Evolutionary conservation across 208 protist genomes (phyloP).

Genomic region (Wallacemonas collosoma): DNA sequence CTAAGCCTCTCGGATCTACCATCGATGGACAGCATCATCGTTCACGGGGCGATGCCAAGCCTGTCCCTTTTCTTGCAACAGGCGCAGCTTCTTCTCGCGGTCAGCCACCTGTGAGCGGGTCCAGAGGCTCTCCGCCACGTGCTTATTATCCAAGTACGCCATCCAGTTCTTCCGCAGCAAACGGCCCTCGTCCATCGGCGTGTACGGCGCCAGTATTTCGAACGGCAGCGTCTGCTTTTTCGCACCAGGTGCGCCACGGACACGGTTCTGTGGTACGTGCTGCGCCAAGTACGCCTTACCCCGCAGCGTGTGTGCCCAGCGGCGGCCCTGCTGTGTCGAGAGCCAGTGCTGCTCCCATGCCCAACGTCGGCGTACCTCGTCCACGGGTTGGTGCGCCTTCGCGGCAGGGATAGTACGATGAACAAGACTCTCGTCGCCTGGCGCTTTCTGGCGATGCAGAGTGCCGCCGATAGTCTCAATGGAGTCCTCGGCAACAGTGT

Average conservation of each 20-base stretch:
- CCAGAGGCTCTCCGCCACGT: slow-evolving; percentile 90
- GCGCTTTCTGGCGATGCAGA: slow-evolving; percentile 27
- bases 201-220: slow-evolving; percentile 86
- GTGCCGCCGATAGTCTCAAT: slow-evolving; percentile 77
- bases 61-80: slow-evolving; percentile 79
- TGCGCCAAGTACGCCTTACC: slow-evolving; percentile 86
- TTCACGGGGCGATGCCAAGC: slow-evolving; percentile 90
- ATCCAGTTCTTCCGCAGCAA: slow-evolving; percentile 89
- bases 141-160: slow-evolving; percentile 92
- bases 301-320: slow-evolving; percentile 68
- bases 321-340: slow-evolving; percentile 48
- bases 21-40: slow-evolving; percentile 55
- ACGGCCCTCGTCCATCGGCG: slow-evolving; percentile 86
- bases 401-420: slow-evolving; percentile 87
- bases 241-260: slow-evolving; percentile 81
- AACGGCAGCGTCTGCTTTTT: slow-evolving; percentile 71
- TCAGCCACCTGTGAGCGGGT: slow-evolving; percentile 82
- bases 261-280: slow-evolving; percentile 68
- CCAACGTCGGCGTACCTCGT: slow-evolving; percentile 71
- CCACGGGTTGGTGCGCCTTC: slow-evolving; percentile 65
- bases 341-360: slow-evolving; percentile 78
- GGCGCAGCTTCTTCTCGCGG: slow-evolving; percentile 72
- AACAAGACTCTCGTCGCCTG: slow-evolving; percentile 2
- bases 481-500: slow-evolving; percentile 76
- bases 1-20: slow-evolving; percentile 26